Conservation (phyloP, 2,329 filamentous ascomycete genomes). For the Juglanconis juglandina region DNA sequence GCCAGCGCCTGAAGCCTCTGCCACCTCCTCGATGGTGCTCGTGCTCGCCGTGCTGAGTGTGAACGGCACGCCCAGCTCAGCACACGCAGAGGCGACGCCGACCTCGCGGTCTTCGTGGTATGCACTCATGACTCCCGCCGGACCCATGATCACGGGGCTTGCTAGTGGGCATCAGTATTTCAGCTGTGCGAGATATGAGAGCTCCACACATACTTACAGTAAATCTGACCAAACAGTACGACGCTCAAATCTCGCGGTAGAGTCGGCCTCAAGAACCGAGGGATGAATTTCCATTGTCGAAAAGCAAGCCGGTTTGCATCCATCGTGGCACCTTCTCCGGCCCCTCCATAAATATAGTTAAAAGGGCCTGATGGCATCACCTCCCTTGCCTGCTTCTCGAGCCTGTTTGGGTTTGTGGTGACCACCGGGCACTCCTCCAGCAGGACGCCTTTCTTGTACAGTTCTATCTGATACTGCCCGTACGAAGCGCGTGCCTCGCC, state of each 20-base stretch:
- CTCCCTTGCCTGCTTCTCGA: constrained; percentile 53
- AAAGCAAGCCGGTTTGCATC: constrained; percentile 58
- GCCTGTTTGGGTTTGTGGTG: constrained; percentile 56
- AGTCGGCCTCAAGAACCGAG: constrained; percentile 46
- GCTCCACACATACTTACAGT: constrained; percentile 29
- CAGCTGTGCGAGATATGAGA: neutral
- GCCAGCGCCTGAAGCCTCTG: constrained; percentile 47
- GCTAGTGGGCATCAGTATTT: constrained; percentile 3
- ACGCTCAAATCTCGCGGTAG: constrained; percentile 46
- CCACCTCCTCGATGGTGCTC: constrained; percentile 64
- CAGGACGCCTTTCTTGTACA: constrained; percentile 52
- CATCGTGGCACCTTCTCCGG: constrained; percentile 59
- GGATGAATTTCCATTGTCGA: constrained; percentile 48
- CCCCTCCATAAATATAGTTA: constrained; percentile 61
- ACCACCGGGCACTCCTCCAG: constrained; percentile 45
- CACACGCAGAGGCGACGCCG: constrained; percentile 61
- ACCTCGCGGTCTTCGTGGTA: constrained; percentile 64
- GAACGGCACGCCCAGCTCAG: constrained; percentile 60
- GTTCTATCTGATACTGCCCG: constrained; percentile 29
- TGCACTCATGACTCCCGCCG: constrained; percentile 66
- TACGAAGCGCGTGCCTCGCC: constrained; percentile 17
- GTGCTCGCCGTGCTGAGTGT: constrained; percentile 64
- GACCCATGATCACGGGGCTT: constrained; percentile 59
- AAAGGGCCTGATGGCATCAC: constrained; percentile 46
- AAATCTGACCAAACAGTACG: constrained; percentile 49